Base-by-base conservation (phyloP, 139 green algal genomes). In the Chlorella sp. region DNA sequence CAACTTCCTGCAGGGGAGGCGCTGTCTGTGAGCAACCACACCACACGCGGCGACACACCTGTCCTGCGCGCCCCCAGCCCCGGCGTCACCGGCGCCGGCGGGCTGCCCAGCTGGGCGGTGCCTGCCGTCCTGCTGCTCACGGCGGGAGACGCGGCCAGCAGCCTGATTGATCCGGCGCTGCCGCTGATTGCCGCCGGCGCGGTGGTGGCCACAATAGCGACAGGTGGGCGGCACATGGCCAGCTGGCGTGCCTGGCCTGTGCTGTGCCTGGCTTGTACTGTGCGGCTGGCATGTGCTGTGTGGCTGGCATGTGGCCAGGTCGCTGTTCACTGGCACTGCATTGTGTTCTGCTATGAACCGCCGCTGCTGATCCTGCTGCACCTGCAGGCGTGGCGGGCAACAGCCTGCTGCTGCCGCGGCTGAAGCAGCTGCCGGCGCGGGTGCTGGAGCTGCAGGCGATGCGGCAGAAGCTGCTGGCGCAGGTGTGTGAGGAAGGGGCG, bases 1-100 rank as follows among this genome's bases (percentile, higher is more conserved):
- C 18, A 34, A 21, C 36, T 0, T 1, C 24, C 36, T 36, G 36
- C 86, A 90, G 87, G 97, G 16, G 94, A 99, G 89, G 93, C 97
- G 5, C 93, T 99, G 88, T 81, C 90, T 5, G 77, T 97, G 30
- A 95, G 92, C 88, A 99, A 99, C 91, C 97, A 99, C 88, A 93
- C 79, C 28, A 96, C 94, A 1, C 89, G 92, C 26, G 37, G 39
- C 0, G 93, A 93, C 15, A 92, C 89, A 48, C 53, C 83, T 12
- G 91, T 98, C 66, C 89, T 97, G 64, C 93, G 91, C 19, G 94
- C 97, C 37, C 95, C 95, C 9, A 42, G 89, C 26, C 88, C 92
- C 22, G 85, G 78, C 39, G 88, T 81, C 4, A 61, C 90, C 5
- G 66, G 92, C 28, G 69, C 84, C 11, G 88, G 88, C n/a, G 88